Percentiles rank a stretch among this genome's conserved stretches.
Conservation (phyloP, 2,329 filamentous ascomycete species). For the Cyclaneusma minus region DNA sequence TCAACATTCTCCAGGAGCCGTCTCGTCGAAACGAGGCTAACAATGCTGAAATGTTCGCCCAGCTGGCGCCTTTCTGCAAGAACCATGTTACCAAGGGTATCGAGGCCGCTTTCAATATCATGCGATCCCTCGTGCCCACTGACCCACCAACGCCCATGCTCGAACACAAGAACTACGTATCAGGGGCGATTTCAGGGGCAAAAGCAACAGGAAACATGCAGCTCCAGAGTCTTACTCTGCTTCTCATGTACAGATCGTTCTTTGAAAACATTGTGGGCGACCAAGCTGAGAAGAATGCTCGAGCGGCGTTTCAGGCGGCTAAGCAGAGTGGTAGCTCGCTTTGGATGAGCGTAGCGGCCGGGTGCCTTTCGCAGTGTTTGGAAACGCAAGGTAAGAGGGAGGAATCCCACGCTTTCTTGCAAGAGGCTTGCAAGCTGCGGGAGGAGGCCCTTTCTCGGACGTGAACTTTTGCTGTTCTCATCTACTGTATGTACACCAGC, state of each 20-base stretch:
- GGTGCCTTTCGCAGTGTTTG: conserved; percentile 60
- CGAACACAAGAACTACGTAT: conserved; percentile 64
- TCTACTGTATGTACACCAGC: conserved; percentile 3
- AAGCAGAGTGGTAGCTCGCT: conserved; percentile 54
- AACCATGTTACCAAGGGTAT: conserved; percentile 62
- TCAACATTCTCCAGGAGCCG: conserved; percentile 57
- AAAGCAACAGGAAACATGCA: conserved; percentile 60
- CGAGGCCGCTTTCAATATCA: conserved; percentile 60
- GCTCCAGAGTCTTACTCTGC: conserved; percentile 68
- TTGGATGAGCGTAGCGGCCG: conserved; percentile 69
- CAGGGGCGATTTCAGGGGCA: conserved; percentile 54
- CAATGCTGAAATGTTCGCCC: conserved; percentile 45
- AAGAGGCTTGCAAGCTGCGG: conserved; percentile 23
- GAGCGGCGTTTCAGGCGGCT: conserved; percentile 52
- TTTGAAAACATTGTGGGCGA: conserved; percentile 46
- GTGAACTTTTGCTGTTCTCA: not conserved
- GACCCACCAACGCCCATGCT: conserved; percentile 51
- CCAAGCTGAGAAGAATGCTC: conserved; percentile 62
- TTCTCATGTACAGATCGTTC: conserved; percentile 69
- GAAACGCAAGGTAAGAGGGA: conserved; percentile 52
- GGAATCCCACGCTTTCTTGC: conserved; percentile 29
- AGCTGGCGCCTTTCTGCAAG: conserved; percentile 50
- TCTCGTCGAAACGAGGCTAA: conserved; percentile 38
- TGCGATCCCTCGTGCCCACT: conserved; percentile 51
- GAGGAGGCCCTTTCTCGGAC: conserved; percentile 12